These are phyloP conservation scores for Cronartium quercuum DNA, from an alignment of 1,284 basidiomycete genomes.

Conservation along the genomic window DNA sequence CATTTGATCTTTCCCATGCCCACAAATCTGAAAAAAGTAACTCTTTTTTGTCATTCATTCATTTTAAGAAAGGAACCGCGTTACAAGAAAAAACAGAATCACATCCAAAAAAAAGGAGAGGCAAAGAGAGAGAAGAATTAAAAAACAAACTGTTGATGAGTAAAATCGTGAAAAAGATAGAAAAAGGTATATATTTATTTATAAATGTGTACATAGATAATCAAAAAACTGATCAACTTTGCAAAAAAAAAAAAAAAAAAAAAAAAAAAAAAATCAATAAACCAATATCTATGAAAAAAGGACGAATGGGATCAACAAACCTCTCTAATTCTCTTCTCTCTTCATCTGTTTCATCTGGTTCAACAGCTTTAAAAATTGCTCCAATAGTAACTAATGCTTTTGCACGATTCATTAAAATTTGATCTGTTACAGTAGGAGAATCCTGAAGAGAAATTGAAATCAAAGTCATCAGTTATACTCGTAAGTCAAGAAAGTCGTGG, in stretches of 20 bases:
- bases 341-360: slow-evolving; percentile 80
- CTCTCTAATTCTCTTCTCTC: slow-evolving; percentile 81
- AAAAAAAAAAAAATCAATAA: neutral
- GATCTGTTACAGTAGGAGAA: slow-evolving; percentile 60
- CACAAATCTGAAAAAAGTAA: no score
- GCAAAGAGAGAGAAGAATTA: no score
- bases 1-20: no score
- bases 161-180: no score
- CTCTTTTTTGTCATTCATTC: no score
- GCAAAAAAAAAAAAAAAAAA: neutral
- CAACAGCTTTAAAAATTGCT: slow-evolving; percentile 72
- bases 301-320: neutral
- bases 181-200: no score
- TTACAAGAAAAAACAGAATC: no score
- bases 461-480: neutral
- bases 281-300: neutral
- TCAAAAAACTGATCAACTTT: no score
- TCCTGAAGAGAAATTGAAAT: slow-evolving; percentile 51
- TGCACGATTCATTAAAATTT: slow-evolving; percentile 67
- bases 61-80: no score
- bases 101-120: no score
- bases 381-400: slow-evolving; percentile 78
- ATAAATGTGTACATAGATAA: no score
- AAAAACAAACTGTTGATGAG: no score
- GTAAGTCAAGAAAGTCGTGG: neutral